These are phyloP conservation scores for Paraphoma sp. DNA, from an alignment of 2,329 filamentous ascomycete genomes.

Conservation along the genomic window DNA sequence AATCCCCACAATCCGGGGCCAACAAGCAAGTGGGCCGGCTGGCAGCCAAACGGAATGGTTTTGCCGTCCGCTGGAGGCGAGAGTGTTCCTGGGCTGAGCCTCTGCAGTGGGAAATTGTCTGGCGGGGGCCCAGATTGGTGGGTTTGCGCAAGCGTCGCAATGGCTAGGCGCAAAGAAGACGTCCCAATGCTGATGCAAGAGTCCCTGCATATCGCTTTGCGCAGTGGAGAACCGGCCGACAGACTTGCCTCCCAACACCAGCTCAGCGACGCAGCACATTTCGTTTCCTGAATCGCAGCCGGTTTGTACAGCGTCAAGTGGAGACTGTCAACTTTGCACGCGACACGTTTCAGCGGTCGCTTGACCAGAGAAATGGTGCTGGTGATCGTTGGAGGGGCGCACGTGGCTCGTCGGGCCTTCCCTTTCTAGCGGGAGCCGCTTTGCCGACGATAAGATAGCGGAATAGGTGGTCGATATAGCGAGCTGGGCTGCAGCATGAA, in stretches of 20 bases:
- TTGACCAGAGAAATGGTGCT: slow-evolving; percentile 22
- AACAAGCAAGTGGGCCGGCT: slow-evolving; percentile 1
- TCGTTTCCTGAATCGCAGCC: not conserved
- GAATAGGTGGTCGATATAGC: not conserved
- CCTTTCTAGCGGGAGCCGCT: not conserved
- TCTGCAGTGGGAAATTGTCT: slow-evolving; percentile 7
- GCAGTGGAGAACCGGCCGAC: slow-evolving; percentile 16
- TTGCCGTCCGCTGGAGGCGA: not conserved
- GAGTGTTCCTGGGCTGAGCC: slow-evolving; percentile 8
- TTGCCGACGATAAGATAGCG: not conserved
- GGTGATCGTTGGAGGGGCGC: slow-evolving; percentile 18
- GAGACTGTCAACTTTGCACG: slow-evolving; percentile 7
- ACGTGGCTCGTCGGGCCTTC: slow-evolving; percentile 17
- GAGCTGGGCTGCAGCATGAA: not conserved
- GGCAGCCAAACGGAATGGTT: not conserved
- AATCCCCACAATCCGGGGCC: not conserved
- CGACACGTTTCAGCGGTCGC: slow-evolving; percentile 20
- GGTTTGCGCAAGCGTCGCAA: slow-evolving; percentile 1
- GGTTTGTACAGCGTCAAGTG: not conserved
- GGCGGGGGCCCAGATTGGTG: slow-evolving; percentile 24
- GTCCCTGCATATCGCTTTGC: slow-evolving; percentile 36
- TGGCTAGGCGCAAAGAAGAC: slow-evolving; percentile 8
- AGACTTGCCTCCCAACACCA: slow-evolving; percentile 1
- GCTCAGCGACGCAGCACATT: not conserved
- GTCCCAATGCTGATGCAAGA: slow-evolving; percentile 8